A percentile compares a stretch with the other conserved stretches of the same genome.
These are phyloP conservation scores for Sphaerosporella brunnea DNA, from an alignment of 495 filamentous ascomycete genomes.

Conservation along the genomic window DNA sequence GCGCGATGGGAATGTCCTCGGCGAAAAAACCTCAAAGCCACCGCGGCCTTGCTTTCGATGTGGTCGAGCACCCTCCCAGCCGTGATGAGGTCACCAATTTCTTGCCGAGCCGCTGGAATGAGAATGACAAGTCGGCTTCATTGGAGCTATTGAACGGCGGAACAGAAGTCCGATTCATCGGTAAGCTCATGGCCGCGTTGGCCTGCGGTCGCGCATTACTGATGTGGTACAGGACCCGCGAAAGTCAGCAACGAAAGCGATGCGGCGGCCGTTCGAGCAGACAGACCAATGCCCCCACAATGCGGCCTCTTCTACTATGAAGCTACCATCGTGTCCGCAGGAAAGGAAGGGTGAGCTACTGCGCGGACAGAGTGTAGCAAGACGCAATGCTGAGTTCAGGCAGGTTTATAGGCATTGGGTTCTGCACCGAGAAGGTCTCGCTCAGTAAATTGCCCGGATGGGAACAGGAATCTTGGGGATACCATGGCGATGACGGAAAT, in stretches of 20 bases:
- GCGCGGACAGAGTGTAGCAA: background rate
- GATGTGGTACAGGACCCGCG: constrained; percentile 29
- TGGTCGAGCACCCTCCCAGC: constrained; percentile 58
- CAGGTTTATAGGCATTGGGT: constrained; percentile 43
- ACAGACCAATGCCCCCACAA: constrained; percentile 78
- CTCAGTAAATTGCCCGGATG: constrained; percentile 79
- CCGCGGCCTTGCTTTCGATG: constrained; percentile 65
- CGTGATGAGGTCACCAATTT: constrained; percentile 42
- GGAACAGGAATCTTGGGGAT: constrained; percentile 93
- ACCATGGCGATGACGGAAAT: constrained; percentile 91
- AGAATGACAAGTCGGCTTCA: constrained; percentile 50
- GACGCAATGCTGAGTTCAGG: background rate
- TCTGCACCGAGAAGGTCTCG: constrained; percentile 54
- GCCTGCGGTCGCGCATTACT: background rate
- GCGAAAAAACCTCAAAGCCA: constrained; percentile 47
- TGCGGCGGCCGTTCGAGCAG: constrained; percentile 65
- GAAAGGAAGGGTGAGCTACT: constrained; percentile 55
- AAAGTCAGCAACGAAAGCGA: constrained; percentile 63
- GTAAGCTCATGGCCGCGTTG: constrained; percentile 12
- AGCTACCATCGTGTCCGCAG: constrained; percentile 65
- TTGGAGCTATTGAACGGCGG: constrained; percentile 63
- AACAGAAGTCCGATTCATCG: constrained; percentile 55
- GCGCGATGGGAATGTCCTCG: constrained; percentile 31
- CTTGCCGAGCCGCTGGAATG: constrained; percentile 70
- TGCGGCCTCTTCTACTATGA: constrained; percentile 96